phyloP scores from a whole-genome alignment of 1,284 basidiomycete species.

The Malassezia slooffiae region DNA sequence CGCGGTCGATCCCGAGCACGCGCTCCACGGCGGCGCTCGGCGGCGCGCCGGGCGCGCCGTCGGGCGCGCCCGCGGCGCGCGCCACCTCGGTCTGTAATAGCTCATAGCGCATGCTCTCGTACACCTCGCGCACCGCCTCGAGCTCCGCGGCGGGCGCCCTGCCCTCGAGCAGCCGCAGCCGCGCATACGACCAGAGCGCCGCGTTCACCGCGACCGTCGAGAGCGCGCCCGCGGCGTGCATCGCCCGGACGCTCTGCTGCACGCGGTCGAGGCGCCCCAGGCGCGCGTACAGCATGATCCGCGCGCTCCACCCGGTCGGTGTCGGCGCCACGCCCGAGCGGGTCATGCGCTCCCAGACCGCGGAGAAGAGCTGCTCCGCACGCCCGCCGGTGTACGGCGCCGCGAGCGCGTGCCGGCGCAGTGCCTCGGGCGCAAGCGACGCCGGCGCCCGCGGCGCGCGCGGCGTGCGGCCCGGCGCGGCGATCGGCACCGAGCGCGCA shows the following conservation, averaged over 20 bases:
- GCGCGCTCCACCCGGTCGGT: conserved; percentile 7
- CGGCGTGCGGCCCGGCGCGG: not conserved
- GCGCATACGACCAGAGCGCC: conserved; percentile 2
- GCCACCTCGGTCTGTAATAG: not conserved
- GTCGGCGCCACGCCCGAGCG: not conserved
- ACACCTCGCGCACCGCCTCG: conserved; percentile 5
- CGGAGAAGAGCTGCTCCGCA: conserved; percentile 1
- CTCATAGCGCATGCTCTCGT: conserved; percentile 5
- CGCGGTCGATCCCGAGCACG: conserved; percentile 1
- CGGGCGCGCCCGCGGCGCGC: not conserved
- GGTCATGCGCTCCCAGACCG: conserved; percentile 3
- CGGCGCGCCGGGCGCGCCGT: not conserved
- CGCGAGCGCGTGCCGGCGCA: conserved; percentile 1
- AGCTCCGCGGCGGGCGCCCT: not conserved
- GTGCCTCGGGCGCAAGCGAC: not conserved
- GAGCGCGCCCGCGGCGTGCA: not conserved
- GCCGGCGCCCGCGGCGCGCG: not conserved
- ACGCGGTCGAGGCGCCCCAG: not conserved
- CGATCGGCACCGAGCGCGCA: conserved; percentile 2
- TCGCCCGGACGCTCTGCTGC: not conserved
- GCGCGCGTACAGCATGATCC: conserved; percentile 3
- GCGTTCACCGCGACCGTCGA: conserved; percentile 4
- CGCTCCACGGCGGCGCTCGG: not conserved
- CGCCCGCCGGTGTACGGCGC: not conserved
- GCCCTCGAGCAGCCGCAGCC: not conserved